Evolutionary conservation across 106 monocot species (phyloP), one percentile per base, ranked within the genome.

Genomic region (Apostasia shenzhenica): DNA sequence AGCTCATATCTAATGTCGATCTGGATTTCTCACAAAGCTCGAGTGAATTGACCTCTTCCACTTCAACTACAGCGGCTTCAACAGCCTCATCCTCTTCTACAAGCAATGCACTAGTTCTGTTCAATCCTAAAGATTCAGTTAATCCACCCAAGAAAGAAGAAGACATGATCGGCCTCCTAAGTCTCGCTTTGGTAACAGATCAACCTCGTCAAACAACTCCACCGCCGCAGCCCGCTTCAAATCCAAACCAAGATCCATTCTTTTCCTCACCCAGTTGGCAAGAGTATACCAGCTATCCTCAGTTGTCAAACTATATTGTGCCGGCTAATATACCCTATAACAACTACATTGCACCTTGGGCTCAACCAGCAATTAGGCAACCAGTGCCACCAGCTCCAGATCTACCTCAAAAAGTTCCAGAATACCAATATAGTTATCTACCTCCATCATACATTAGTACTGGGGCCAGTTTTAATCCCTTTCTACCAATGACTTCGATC

Each of bases 101-200:
- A 12, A 71, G 67, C 66, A 74, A 75, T 71, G 77, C 85, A 26
- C 4, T 85, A 57, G 75, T 72, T 44, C 59, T 72, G 37, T 41
- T 82, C 62, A 78, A 85, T 68, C 70, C 66, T 26, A 71, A 83
- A 6, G 45, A 76, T n/a, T 69, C 77, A 45, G 78, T 66, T n/a
- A 66, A 58, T 54, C 62, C 73, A 14, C 14, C 70, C 12, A 61
- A 52, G 6, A 73, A 75, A 43, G 80, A 82, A 60, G 80, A 78
- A 73, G 85, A 88, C 51, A 80, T 88, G 80, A 85, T 92, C 67
- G 85, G 88, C 49, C 76, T 92, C 41, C 66, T 88, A 50, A 83
- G 82, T 69, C 66, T 88, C 52, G 77, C 85, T 52, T 67, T 91
- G 47, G 72, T 72, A n/a, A 63, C 71, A 2, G 71, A 79, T 50